phyloP scores from a whole-genome alignment of 106 monocot genomes.

The Dendrobium catenatum region DNA sequence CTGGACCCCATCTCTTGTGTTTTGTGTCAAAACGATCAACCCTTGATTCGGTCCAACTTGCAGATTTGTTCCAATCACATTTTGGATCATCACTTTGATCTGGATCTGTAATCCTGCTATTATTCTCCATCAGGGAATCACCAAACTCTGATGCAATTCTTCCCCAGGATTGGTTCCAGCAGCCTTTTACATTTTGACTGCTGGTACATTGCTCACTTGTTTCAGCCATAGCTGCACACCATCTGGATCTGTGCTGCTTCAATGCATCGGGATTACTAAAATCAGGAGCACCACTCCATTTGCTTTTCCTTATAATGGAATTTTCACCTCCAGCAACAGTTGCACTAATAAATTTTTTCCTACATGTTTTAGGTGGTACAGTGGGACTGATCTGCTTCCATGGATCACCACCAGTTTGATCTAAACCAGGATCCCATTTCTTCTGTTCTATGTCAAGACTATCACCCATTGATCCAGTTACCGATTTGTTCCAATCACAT shows the following conservation, averaged over 20 bases:
- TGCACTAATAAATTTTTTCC: neutral
- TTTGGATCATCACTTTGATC: neutral
- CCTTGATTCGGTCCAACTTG: neutral
- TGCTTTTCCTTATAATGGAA: neutral
- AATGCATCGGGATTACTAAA: neutral
- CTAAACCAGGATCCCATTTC: neutral
- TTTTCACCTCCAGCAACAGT: neutral
- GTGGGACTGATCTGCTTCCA: neutral
- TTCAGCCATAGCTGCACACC: neutral
- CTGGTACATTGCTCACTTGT: no score
- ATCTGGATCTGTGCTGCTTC: neutral
- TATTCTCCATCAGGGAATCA: neutral
- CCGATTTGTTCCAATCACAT: neutral
- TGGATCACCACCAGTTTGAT: neutral
- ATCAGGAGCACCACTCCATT: neutral
- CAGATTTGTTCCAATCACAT: neutral
- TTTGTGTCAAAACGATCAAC: neutral
- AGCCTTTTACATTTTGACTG: neutral
- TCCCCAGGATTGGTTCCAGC: neutral
- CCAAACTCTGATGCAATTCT: neutral
- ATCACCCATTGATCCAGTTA: neutral
- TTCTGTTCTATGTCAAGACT: neutral
- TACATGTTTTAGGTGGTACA: neutral
- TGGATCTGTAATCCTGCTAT: neutral
- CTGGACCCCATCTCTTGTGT: neutral